phyloP scores from a whole-genome alignment of 1,139 yeast genomes.

The Debaryomyces psychrophilus region DNA sequence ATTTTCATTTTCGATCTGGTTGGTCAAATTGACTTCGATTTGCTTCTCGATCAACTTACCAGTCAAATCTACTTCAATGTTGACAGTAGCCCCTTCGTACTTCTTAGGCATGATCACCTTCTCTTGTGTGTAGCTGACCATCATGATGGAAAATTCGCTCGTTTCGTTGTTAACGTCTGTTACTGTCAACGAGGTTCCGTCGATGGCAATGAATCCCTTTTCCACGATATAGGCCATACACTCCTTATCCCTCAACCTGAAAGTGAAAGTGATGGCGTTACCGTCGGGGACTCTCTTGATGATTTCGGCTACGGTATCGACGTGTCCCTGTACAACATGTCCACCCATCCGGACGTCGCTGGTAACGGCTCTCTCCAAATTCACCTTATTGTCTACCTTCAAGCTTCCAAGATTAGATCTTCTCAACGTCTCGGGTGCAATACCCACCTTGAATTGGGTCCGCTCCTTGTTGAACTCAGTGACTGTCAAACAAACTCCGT shows the following conservation, averaged over 20 bases:
- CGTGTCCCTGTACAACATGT: slow-evolving; percentile 97
- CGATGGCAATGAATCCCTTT: slow-evolving; percentile 89
- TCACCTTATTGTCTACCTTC: slow-evolving; percentile 62
- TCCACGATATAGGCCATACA: slow-evolving; percentile 81
- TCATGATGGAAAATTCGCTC: slow-evolving; percentile 76
- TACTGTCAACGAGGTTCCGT: slow-evolving; percentile 92
- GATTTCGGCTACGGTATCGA: slow-evolving; percentile 83
- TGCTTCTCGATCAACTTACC: slow-evolving; percentile 93
- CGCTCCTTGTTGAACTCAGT: slow-evolving; percentile 65
- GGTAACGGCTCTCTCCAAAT: slow-evolving; percentile 86
- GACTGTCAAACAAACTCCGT: slow-evolving; percentile 94
- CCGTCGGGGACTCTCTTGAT: slow-evolving; percentile 61
- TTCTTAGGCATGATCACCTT: slow-evolving; percentile 77
- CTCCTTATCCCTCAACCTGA: slow-evolving; percentile 66
- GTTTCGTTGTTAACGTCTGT: slow-evolving; percentile 66
- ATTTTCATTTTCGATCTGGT: slow-evolving; percentile 52
- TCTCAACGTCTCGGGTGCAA: slow-evolving; percentile 90
- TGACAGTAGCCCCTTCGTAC: slow-evolving; percentile 64
- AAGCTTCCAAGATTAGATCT: slow-evolving; percentile 75
- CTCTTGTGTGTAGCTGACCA: slow-evolving; percentile 88
- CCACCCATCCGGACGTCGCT: slow-evolving; percentile 91
- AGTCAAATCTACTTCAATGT: slow-evolving; percentile 91
- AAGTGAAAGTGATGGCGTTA: slow-evolving; percentile 77
- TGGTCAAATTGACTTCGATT: slow-evolving; percentile 57
- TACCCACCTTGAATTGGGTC: slow-evolving; percentile 77